Conservation (phyloP, 208 protist genomes). For the Trypanosoma scelopori region DNA sequence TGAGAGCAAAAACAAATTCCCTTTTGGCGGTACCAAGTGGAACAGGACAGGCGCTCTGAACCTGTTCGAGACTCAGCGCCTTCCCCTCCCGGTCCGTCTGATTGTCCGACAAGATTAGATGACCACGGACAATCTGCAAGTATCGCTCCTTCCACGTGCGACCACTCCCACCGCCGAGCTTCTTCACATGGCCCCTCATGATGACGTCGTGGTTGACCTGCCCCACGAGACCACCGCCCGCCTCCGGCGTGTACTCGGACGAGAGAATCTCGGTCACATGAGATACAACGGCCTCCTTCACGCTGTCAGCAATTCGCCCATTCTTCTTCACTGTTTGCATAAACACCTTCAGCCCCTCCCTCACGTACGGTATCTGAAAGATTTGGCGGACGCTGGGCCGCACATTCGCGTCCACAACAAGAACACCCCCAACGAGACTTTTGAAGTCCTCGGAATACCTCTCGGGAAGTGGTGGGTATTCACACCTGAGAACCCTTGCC, state of each 20-base stretch:
- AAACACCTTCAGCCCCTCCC: constrained; percentile 78
- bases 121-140: constrained; percentile 67
- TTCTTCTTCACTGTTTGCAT: constrained; percentile 85
- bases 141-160: constrained; percentile 73
- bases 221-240: constrained; percentile 36
- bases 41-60: constrained; percentile 80
- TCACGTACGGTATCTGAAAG: constrained; percentile 75
- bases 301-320: constrained; percentile 50
- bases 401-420: constrained; percentile 70
- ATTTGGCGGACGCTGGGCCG: constrained; percentile 68
- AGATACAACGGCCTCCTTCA: constrained; percentile 57
- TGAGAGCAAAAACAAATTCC: constrained; percentile 81
- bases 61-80: constrained; percentile 75
- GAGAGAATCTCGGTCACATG: constrained; percentile 77
- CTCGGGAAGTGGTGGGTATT: constrained; percentile 66
- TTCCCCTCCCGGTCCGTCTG: constrained; percentile 71
- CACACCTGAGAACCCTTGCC: constrained; percentile 68
- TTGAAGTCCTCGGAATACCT: constrained; percentile 61
- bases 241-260: constrained; percentile 25
- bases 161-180: constrained; percentile 56
- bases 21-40: constrained; percentile 48
- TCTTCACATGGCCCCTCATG: constrained; percentile 69
- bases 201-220: constrained; percentile 76
- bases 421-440: constrained; percentile 63
- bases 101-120: constrained; percentile 74